These are phyloP conservation scores for Sclerotinia glacialis DNA, from an alignment of 2,329 filamentous ascomycete genomes.

Conservation along the genomic window DNA sequence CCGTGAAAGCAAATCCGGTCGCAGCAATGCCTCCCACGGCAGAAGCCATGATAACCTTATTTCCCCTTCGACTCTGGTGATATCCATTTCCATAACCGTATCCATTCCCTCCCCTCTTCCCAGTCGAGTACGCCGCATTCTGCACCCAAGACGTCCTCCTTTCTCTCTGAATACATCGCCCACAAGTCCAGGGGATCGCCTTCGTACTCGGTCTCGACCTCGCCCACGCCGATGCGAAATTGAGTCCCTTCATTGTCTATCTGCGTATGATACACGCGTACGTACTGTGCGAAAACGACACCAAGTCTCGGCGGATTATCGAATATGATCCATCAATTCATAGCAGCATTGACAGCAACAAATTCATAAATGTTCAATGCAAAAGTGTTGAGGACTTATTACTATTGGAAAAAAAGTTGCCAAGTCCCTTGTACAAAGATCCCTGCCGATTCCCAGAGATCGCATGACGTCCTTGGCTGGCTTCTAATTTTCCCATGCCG, in stretches of 20 bases:
- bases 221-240: conserved; percentile 27
- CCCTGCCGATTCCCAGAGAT: conserved; percentile 18
- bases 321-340: conserved; percentile 10
- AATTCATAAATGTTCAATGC: conserved; percentile 18
- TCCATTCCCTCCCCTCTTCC: conserved; percentile 21
- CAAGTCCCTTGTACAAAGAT: conserved; percentile 20
- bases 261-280: background rate
- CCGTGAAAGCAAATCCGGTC: conserved; percentile 51
- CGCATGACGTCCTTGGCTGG: conserved; percentile 23
- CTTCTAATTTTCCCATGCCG: conserved; percentile 16
- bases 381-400: conserved; percentile 23
- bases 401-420: conserved; percentile 7
- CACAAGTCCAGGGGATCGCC: conserved; percentile 33
- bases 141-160: conserved; percentile 1
- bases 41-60: conserved; percentile 26
- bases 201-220: conserved; percentile 13
- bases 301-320: conserved; percentile 3
- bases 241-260: conserved; percentile 34
- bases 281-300: background rate
- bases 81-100: conserved; percentile 18
- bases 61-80: background rate
- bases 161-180: conserved; percentile 28
- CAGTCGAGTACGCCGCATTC: conserved; percentile 13
- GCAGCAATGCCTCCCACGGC: conserved; percentile 33
- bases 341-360: background rate